Percentiles rank a stretch among this genome's conserved stretches.
phyloP scores from a whole-genome alignment of 345 rosid species.

The Citrus glauca region DNA sequence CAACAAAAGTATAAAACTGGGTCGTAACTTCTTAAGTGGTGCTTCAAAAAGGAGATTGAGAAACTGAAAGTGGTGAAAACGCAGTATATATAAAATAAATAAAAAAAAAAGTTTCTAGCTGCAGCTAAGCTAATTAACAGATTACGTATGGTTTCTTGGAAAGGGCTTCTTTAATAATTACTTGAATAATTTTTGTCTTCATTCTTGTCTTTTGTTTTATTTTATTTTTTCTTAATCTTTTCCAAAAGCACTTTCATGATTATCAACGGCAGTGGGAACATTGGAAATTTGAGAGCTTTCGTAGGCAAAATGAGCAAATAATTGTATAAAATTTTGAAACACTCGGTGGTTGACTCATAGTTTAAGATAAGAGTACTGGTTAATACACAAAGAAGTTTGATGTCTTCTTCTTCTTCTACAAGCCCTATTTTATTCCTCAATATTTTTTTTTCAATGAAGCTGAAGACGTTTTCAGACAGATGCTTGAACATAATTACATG shows the following conservation, averaged over 20 bases:
- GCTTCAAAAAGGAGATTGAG: not conserved
- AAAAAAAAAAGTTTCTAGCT: not conserved
- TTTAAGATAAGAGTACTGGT: not conserved
- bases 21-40: slow-evolving; percentile 11
- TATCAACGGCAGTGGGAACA: not conserved
- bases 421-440: not conserved
- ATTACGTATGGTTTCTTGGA: not conserved
- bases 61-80: not conserved
- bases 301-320: not conserved
- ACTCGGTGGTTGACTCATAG: slow-evolving; percentile 18
- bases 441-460: too few species aligned
- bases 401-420: slow-evolving; percentile 18
- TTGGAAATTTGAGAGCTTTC: not conserved
- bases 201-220: not conserved
- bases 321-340: not conserved
- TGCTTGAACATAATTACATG: too few species aligned
- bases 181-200: not conserved
- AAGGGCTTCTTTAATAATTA: not conserved
- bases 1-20: slow-evolving; percentile 5
- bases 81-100: not conserved
- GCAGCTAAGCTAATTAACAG: not conserved
- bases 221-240: not conserved
- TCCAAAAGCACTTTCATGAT: not conserved
- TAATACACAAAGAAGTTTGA: slow-evolving; percentile 15
- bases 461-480: too few species aligned